Evolutionary conservation across 176 grass and related monocot genomes (phyloP), one percentile per base, ranked within the genome.

Genomic region (Phoenix roebelenii): DNA sequence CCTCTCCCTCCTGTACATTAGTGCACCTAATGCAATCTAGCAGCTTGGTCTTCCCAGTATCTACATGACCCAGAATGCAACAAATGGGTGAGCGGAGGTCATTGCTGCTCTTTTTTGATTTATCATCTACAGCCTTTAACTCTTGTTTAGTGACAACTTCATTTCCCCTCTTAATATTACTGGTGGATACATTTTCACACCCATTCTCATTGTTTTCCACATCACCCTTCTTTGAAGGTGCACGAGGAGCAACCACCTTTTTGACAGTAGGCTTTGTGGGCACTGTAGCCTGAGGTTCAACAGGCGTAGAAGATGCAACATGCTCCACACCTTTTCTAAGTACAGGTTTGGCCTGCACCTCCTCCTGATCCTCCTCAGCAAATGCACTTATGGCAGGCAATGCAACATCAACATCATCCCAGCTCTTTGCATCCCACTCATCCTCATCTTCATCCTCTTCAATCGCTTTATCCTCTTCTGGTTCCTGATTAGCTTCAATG

Each of bases 341-440:
- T 20, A 64, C 65, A 59, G 79, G 71, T 23, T 96, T 96, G 23
- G 52, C 70, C 60, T 15, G 51, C n/a, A 5, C 18, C 28, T 32
- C 74, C 49, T 76, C 80, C 29, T 69, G 61, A 28, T 97, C 92
- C 76, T 97, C 87, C 65, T 88, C 81, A 64, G 74, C 86, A 51
- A 90, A 90, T 29, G 72, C 66, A 59, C 64, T 91, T 67, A 58
- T 70, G 16, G 58, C 61, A 7, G 81, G 79, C 65, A 97, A 85
- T 67, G 69, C 85, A 51, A 97, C 87, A 82, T 97, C 92, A 19
- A 91, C 77, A 72, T 91, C 84, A 67, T 97, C 92, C 87, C 87
- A 97, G 59, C 92, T 97, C 75, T 97, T 97, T 39, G 87, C 92
- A 80, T 97, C 92, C 92, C 92, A 97, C 51, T 91, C 92, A 35